phyloP scores from a whole-genome alignment of 768 basidiomycete genomes.

The Phlegmacium glaucopus region DNA sequence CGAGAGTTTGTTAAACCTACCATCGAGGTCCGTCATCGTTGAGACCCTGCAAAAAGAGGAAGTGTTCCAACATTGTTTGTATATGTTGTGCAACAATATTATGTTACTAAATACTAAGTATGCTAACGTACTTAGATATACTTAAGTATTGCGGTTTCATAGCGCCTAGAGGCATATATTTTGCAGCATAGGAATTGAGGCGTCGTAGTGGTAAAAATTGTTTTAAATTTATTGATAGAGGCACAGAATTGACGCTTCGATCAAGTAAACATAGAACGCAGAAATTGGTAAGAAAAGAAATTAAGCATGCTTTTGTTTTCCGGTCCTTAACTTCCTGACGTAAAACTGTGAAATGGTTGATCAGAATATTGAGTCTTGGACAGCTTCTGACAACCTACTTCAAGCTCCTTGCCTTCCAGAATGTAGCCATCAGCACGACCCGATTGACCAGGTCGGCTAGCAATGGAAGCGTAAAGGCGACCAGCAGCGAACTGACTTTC shows the following conservation, averaged over 20 bases:
- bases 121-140: too few relatives aligned
- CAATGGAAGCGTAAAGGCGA: slow-evolving; percentile 90
- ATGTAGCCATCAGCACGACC: slow-evolving; percentile 97
- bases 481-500: slow-evolving; percentile 91
- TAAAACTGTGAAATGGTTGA: slow-evolving; percentile 64
- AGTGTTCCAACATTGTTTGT: too few relatives aligned
- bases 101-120: too few relatives aligned
- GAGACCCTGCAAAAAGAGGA: too few relatives aligned
- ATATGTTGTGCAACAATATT: too few relatives aligned
- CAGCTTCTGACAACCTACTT: slow-evolving; percentile 49
- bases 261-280: slow-evolving; percentile 14
- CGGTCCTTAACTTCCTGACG: slow-evolving; percentile 86
- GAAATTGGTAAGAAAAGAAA: slow-evolving; percentile 12
- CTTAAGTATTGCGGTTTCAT: slow-evolving; percentile 1
- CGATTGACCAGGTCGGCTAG: slow-evolving; percentile 94
- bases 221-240: slow-evolving; percentile 10
- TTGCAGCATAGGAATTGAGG: slow-evolving; percentile 13
- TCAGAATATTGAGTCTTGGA: slow-evolving; percentile 6
- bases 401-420: slow-evolving; percentile 97
- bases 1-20: background rate
- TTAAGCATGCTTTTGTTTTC: slow-evolving; percentile 91
- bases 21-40: background rate
- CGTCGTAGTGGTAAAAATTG: slow-evolving; percentile 15
- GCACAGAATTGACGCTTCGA: slow-evolving; percentile 16
- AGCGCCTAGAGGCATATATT: slow-evolving; percentile 17